Evolutionary conservation across 768 basidiomycete genomes (phyloP), one percentile per base, ranked within the genome.

Genomic region (Russula griseocarnosa): DNA sequence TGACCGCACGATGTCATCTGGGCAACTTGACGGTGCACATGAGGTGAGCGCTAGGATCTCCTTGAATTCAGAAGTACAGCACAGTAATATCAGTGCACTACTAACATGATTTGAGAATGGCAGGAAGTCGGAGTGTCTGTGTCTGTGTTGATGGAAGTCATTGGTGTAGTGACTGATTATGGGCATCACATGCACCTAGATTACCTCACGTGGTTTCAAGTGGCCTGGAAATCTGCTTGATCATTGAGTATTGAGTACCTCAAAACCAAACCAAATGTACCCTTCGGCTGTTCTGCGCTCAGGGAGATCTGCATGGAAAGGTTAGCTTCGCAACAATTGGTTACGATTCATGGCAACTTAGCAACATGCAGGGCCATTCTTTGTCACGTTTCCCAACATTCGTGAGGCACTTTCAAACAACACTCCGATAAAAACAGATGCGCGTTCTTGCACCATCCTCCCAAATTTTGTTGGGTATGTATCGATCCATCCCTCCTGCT

Each of bases 381-480:
- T 98, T 71, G 89, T 94, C 56, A 84, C 94, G 22, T 98, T 98
- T 76, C 91, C 93, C 3, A 90, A 91, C 70, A 79, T 98, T 62
- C 82, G 85, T 34, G 85, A 94, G 47, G 88, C 95, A 3, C 77
- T 92, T 61, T 78, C 85, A 64, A 86, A 87, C 74, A 91, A 91
- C 74, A 79, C 84, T n/a, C 85, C 94, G 0, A 94, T 99, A 71
- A 83, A 84, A 70, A 99, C 96, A 0, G 83, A 92, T 63, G 92
- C 92, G 1, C 79, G 96, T 64, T 79, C 90, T 13, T 98, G 94
- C 69, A 97, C 95, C 10, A 89, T 99, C 72, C 79, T 99, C 2
- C 96, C 96, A 0, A 94, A 92, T 69, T 98, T 96, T 70, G 93
- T 98, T 55, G 96, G 96, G 94, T 94, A 70, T 65, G 88, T 74